Conservation (phyloP, 2,329 filamentous ascomycete genomes). For the Geosmithia morbida region DNA sequence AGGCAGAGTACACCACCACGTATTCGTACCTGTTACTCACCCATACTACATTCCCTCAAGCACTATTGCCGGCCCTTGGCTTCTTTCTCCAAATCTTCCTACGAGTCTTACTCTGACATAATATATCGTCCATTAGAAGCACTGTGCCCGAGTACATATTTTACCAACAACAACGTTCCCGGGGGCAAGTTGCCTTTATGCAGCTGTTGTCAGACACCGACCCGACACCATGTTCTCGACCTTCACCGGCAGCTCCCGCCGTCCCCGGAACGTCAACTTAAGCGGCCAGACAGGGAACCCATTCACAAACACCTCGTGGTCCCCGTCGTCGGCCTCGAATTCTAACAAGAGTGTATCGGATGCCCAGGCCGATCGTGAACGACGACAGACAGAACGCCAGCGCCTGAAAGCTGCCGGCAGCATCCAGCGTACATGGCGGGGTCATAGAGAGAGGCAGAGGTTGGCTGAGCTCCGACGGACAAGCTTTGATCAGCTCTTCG, state of each 20-base stretch:
- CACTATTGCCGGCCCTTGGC: not conserved
- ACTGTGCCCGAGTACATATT: not conserved
- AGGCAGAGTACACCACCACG: not conserved
- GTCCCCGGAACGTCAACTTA: slow-evolving; percentile 84
- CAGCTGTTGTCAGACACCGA: not conserved
- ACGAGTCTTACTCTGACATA: too few relatives aligned
- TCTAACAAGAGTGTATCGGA: slow-evolving; percentile 67
- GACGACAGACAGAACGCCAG: slow-evolving; percentile 68
- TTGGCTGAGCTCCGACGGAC: slow-evolving; percentile 43
- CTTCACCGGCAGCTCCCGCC: slow-evolving; percentile 78
- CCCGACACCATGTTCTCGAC: slow-evolving; percentile 61
- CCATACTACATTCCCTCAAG: not conserved
- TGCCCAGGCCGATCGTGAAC: slow-evolving; percentile 73
- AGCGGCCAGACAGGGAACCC: slow-evolving; percentile 74
- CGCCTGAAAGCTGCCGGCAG: slow-evolving; percentile 56
- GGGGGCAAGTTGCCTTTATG: not conserved
- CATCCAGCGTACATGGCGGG: slow-evolving; percentile 75
- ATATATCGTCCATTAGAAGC: not conserved
- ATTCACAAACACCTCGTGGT: slow-evolving; percentile 52
- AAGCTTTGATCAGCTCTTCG: slow-evolving; percentile 48
- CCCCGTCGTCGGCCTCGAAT: slow-evolving; percentile 40
- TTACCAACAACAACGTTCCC: not conserved
- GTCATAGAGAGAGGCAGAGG: slow-evolving; percentile 46
- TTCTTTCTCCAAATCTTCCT: not conserved
- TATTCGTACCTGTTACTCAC: not conserved